These are phyloP conservation scores for Xerocomellus dryophilus DNA, from an alignment of 768 basidiomycete genomes.

Conservation along the genomic window DNA sequence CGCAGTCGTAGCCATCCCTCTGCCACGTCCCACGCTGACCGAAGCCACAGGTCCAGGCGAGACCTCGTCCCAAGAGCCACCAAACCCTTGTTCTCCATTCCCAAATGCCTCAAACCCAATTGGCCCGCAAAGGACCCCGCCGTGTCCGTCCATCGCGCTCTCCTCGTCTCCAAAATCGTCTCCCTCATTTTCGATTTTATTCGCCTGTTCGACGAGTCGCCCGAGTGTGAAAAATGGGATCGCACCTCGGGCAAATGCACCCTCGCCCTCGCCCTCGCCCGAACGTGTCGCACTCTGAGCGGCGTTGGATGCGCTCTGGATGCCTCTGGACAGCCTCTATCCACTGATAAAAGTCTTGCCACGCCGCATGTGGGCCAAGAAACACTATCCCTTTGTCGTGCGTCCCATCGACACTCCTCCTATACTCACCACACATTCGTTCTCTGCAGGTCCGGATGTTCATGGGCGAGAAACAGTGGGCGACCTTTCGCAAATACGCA, in stretches of 20 bases:
- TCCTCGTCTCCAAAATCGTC: slow-evolving; percentile 23
- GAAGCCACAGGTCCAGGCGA: slow-evolving; percentile 1
- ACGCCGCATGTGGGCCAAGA: slow-evolving; percentile 26
- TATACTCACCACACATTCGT: not conserved
- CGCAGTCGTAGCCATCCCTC: not conserved
- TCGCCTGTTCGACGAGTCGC: slow-evolving; percentile 19
- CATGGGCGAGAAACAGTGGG: slow-evolving; percentile 29
- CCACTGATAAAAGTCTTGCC: slow-evolving; percentile 27
- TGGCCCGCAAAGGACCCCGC: not conserved
- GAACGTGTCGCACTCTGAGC: slow-evolving; percentile 25
- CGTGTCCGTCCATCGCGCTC: slow-evolving; percentile 18
- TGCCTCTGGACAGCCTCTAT: slow-evolving; percentile 27
- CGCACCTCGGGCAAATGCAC: slow-evolving; percentile 19
- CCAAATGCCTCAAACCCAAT: not conserved
- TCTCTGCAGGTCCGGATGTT: slow-evolving; percentile 20
- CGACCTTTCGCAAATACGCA: slow-evolving; percentile 24
- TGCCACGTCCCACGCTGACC: not conserved
- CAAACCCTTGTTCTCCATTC: not conserved
- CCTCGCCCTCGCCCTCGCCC: slow-evolving; percentile 26
- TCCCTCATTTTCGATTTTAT: slow-evolving; percentile 22
- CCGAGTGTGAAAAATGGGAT: slow-evolving; percentile 18
- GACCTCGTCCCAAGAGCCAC: not conserved
- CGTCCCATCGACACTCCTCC: not conserved
- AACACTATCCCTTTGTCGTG: slow-evolving; percentile 20
- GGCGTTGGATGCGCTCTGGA: slow-evolving; percentile 30